These are phyloP conservation scores for Aspergillus awamori DNA, from an alignment of 2,329 filamentous ascomycete species.

Conservation along the genomic window DNA sequence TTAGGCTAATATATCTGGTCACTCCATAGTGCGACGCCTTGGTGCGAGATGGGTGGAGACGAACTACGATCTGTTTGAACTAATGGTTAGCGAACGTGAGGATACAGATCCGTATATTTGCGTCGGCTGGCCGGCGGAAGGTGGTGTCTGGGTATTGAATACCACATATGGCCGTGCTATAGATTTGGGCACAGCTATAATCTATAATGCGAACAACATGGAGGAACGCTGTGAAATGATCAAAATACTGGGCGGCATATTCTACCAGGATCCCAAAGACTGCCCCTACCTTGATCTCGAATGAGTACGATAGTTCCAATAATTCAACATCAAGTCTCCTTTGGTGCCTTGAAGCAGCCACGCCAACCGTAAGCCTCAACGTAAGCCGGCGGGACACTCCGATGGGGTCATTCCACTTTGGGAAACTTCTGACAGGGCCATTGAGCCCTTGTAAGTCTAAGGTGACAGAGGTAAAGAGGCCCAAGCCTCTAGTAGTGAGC, in stretches of 20 bases:
- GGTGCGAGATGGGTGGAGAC: constrained; percentile 15
- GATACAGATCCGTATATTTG: not conserved
- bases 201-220: constrained; percentile 15
- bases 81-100: not conserved
- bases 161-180: constrained; percentile 7
- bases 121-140: constrained; percentile 15
- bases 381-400: too few relatives aligned
- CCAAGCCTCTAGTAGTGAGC: too few relatives aligned
- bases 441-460: too few relatives aligned
- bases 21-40: constrained; percentile 13
- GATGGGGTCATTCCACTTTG: too few relatives aligned
- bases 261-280: constrained; percentile 16
- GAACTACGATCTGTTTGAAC: not conserved
- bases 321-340: too few relatives aligned
- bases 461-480: too few relatives aligned
- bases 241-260: constrained; percentile 15
- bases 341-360: too few relatives aligned
- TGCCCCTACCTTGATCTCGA: constrained; percentile 18
- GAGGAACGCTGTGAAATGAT: constrained; percentile 18
- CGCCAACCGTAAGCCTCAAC: too few relatives aligned
- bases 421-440: too few relatives aligned
- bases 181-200: not conserved
- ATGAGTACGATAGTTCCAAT: too few relatives aligned
- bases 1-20: not conserved
- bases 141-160: constrained; percentile 18